Evolutionary conservation across 441 rosid genomes (phyloP).

Genomic region (Populus trichocarpa): DNA sequence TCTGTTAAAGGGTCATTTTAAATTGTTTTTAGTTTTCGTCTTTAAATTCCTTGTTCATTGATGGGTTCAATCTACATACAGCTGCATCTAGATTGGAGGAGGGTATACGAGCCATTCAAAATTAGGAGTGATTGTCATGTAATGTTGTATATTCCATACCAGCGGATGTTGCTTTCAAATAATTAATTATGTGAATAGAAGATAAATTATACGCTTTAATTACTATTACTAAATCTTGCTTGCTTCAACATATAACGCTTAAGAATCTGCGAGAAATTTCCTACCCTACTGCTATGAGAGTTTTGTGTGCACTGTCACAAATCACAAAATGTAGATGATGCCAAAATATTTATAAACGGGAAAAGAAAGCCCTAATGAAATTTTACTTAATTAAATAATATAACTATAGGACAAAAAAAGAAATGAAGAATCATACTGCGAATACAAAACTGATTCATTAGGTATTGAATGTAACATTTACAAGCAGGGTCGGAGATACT

Average conservation of each 20-base stretch:
- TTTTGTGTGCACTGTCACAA: neutral
- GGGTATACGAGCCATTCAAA: neutral
- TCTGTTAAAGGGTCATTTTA: conserved; percentile 16
- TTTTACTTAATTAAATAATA: neutral
- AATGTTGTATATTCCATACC: conserved; percentile 16
- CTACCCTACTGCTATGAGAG: neutral
- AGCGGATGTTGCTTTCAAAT: conserved; percentile 15
- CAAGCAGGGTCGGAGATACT: conserved; percentile 17
- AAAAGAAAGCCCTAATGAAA: too few relatives aligned
- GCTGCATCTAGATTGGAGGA: too few relatives aligned
- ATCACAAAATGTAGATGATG: neutral
- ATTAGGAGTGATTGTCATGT: conserved; percentile 13
- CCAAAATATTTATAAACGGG: neutral
- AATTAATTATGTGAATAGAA: conserved; percentile 19
- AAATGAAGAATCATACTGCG: neutral
- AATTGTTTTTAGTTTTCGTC: neutral
- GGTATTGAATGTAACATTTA: conserved; percentile 19
- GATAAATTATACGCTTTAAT: neutral
- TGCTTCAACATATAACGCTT: neutral
- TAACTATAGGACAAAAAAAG: neutral
- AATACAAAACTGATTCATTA: neutral
- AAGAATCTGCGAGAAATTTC: neutral
- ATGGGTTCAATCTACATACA: conserved; percentile 3
- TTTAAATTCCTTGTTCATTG: conserved; percentile 18
- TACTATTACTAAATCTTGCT: neutral